A percentile compares a stretch with the other conserved stretches of the same genome.
Evolutionary conservation across 148 eudicot species (phyloP).

Genomic region (Polygonum maritimum): DNA sequence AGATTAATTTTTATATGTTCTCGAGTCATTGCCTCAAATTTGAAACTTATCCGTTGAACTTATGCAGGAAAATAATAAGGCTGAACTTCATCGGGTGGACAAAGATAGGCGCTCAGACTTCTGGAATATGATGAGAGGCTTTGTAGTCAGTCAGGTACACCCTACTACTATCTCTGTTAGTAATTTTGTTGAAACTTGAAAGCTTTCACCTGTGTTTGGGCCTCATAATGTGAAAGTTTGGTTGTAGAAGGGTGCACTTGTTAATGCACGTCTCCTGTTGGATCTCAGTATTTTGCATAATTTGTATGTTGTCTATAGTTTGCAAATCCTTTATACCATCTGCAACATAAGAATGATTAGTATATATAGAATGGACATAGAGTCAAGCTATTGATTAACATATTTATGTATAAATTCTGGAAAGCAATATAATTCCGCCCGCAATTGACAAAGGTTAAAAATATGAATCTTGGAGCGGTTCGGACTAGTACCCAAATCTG

Average conservation of each 20-base stretch:
- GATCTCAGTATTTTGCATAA: not conserved
- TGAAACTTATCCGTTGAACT: not conserved
- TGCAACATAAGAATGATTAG: not conserved
- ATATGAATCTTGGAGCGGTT: too few relatives aligned
- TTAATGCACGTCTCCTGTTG: not conserved
- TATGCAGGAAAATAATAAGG: constrained; percentile 82
- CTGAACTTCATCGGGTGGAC: constrained; percentile 77
- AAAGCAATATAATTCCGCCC: not conserved
- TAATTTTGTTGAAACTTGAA: not conserved
- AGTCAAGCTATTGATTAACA: not conserved
- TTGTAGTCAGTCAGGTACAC: constrained; percentile 84
- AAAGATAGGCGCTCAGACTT: constrained; percentile 75
- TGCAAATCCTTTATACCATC: not conserved
- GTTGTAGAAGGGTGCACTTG: too few relatives aligned
- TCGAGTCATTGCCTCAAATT: not conserved
- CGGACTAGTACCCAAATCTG: too few relatives aligned
- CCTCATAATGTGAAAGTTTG: not conserved
- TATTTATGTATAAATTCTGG: not conserved
- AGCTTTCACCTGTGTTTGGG: not conserved
- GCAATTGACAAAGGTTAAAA: too few relatives aligned
- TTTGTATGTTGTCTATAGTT: not conserved
- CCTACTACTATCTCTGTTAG: not conserved
- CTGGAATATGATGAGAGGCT: constrained; percentile 84
- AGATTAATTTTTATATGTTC: not conserved
- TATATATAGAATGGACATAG: not conserved